phyloP scores from a whole-genome alignment of 2,329 filamentous ascomycete species.

The Fusarium phyllophilum region DNA sequence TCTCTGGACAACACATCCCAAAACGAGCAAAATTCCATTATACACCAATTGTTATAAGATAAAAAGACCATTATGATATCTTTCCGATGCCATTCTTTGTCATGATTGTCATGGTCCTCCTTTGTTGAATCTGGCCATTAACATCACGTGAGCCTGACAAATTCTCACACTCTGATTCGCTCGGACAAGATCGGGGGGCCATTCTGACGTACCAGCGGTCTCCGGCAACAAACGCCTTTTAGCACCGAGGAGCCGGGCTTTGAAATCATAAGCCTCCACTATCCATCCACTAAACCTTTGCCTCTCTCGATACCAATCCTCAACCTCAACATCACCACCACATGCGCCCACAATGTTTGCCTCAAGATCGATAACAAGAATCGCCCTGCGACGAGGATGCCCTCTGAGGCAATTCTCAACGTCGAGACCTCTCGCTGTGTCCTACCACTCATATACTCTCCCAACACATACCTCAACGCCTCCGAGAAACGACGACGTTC shows the following conservation, averaged over 20 bases:
- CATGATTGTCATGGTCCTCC: background rate
- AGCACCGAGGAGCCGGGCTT: slow-evolving; percentile 44
- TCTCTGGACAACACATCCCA: background rate
- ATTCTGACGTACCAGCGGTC: slow-evolving; percentile 42
- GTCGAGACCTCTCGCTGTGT: slow-evolving; percentile 44
- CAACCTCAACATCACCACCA: slow-evolving; percentile 14
- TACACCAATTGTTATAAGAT: background rate
- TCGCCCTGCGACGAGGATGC: slow-evolving; percentile 54
- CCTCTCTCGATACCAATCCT: background rate
- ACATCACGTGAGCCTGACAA: slow-evolving; percentile 45
- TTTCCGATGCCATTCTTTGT: slow-evolving; percentile 1
- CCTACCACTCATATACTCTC: slow-evolving; percentile 65
- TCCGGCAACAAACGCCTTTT: slow-evolving; percentile 47
- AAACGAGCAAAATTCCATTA: no score
- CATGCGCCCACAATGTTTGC: slow-evolving; percentile 56
- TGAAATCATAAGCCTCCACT: slow-evolving; percentile 36
- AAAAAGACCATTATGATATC: background rate
- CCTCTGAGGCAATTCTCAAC: slow-evolving; percentile 56
- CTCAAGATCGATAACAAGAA: slow-evolving; percentile 53
- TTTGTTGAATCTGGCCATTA: background rate
- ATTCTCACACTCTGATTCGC: slow-evolving; percentile 51
- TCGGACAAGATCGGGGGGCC: slow-evolving; percentile 47
- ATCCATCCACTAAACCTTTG: slow-evolving; percentile 11
- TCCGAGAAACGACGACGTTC: slow-evolving; percentile 55
- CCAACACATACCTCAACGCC: slow-evolving; percentile 54